Evolutionary conservation across 768 basidiomycete species (phyloP), one percentile per base, ranked within the genome.

Genomic region (Rhodotorula sphaerocarpa): DNA sequence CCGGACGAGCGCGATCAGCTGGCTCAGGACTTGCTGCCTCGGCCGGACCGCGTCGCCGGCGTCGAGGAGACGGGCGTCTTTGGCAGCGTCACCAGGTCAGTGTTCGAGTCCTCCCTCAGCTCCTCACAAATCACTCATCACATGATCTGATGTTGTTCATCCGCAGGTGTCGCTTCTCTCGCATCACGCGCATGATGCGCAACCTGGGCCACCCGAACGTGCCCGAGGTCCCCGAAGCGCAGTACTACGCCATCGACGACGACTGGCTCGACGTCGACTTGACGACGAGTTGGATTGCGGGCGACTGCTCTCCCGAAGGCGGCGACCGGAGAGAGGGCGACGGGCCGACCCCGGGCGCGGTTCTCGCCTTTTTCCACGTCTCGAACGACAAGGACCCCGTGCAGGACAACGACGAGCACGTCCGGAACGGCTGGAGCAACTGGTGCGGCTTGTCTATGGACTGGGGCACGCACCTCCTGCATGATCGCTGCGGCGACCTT

Each of bases 41-140:
- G 50, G 21, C 57, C 52, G 34, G 64, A 70, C 43, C 44, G 52
- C 31, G 56, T 58, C 14, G 60, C 52, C 0, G 69, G 70, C 43
- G 50, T 67, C 11, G 55, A 62, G n/a, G 50, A 52, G 7, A 50
- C 44, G 1, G 63, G 68, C 44, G 66, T 73, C 15, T 73, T 71
- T 36, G 72, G 72, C 12, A 71, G 68, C 43, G 69, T 73, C 23
- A 71, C 72, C 3, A 57, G 70, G 71, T 71, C 54, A 45, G 66
- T 50, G 36, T 21, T 4, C 15, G 9, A 31, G 27, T 20, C 41
- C 21, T 21, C 14, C 3, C n/a, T 27, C 33, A 0, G 31, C 23
- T 34, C 20, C n/a, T n/a, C n/a, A n/a, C n/a, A 14, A 23, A 3
- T 34, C 21, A 7, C 2, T 9, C 10, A 7, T 10, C 20, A 7